phyloP scores from a whole-genome alignment of 768 basidiomycete genomes.

The Tylopilus sp. region DNA sequence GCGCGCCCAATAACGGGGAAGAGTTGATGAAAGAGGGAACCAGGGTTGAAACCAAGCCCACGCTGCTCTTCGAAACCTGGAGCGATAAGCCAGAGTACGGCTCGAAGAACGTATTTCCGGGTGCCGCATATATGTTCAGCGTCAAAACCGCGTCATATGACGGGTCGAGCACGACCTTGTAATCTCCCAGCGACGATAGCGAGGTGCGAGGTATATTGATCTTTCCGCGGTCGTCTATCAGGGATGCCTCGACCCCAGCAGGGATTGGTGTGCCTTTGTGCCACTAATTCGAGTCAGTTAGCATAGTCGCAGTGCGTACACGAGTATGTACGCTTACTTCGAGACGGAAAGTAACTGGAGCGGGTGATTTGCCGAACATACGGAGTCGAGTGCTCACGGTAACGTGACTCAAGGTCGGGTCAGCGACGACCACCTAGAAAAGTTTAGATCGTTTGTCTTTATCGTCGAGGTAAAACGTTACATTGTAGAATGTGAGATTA shows the following conservation, averaged over 20 bases:
- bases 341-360: neutral
- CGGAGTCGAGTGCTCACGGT: slow-evolving; percentile 8
- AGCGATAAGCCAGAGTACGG: slow-evolving; percentile 10
- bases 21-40: too few species aligned
- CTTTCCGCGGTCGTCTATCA: slow-evolving; percentile 3
- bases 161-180: neutral
- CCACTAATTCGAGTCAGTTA: neutral
- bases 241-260: slow-evolving; percentile 1
- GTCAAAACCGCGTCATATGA: slow-evolving; percentile 6
- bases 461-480: neutral
- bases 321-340: neutral
- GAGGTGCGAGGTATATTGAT: neutral
- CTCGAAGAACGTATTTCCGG: neutral
- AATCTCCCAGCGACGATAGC: neutral
- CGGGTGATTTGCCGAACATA: neutral
- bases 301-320: neutral
- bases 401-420: slow-evolving; percentile 7
- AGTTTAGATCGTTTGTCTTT: neutral
- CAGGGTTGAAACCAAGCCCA: too few species aligned
- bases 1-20: slow-evolving; percentile 3
- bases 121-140: slow-evolving; percentile 1
- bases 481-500: too few species aligned
- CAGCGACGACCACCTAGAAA: slow-evolving; percentile 7
- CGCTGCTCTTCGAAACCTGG: neutral
- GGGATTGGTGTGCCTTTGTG: neutral